A percentile compares a stretch with the other conserved stretches of the same genome.
phyloP scores from a whole-genome alignment of 2,329 filamentous ascomycete genomes.

The Verticillium zaregamsianum region DNA sequence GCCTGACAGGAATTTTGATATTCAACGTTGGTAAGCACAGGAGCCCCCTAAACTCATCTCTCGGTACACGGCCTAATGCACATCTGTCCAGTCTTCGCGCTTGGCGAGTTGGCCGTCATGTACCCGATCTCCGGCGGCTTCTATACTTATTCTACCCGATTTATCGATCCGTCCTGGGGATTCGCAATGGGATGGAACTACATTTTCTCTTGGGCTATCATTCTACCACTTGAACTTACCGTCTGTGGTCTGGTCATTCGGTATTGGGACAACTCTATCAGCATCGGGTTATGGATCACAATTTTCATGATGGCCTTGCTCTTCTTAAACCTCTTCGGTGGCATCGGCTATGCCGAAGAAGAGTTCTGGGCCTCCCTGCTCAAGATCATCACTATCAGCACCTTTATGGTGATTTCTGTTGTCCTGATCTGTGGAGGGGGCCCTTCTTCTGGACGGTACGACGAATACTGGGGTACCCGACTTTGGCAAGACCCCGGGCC shows the following conservation, averaged over 20 bases:
- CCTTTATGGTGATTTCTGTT: constrained; percentile 61
- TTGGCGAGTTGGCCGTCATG: constrained; percentile 51
- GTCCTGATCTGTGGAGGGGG: constrained; percentile 57
- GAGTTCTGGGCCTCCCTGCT: constrained; percentile 55
- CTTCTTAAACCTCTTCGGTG: constrained; percentile 52
- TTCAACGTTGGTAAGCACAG: constrained; percentile 43
- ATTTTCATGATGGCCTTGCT: constrained; percentile 49
- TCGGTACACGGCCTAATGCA: constrained; percentile 21
- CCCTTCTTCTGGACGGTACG: constrained; percentile 40
- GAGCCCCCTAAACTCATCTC: constrained; percentile 6
- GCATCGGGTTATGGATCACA: constrained; percentile 47
- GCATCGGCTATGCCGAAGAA: constrained; percentile 51
- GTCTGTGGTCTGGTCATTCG: constrained; percentile 43
- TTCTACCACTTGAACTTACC: constrained; percentile 41
- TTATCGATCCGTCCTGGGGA: constrained; percentile 49
- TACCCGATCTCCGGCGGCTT: constrained; percentile 54
- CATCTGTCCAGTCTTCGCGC: constrained; percentile 35
- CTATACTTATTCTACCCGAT: constrained; percentile 50
- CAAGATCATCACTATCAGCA: constrained; percentile 52
- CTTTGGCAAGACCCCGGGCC: constrained; percentile 47
- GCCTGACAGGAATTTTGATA: constrained; percentile 56
- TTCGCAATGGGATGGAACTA: constrained; percentile 45
- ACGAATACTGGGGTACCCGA: constrained; percentile 43
- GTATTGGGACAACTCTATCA: constrained; percentile 38
- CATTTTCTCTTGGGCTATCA: constrained; percentile 38